These are phyloP conservation scores for Paecilomyces fulvus DNA, from an alignment of 2,329 filamentous ascomycete genomes.

Conservation along the genomic window DNA sequence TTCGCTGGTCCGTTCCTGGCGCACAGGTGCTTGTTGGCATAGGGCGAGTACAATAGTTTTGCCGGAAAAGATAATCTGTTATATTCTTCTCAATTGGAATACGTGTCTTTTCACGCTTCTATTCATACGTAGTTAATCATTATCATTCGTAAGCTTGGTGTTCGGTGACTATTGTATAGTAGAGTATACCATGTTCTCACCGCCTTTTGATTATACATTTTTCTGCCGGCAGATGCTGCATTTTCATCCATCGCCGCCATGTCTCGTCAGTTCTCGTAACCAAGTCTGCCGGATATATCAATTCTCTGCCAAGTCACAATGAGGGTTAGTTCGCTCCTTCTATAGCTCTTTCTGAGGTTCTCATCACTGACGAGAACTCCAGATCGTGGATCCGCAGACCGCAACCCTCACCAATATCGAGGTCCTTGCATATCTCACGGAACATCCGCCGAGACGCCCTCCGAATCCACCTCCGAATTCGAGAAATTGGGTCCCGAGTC, in stretches of 20 bases:
- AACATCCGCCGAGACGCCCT: constrained; percentile 30
- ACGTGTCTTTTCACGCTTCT: not conserved
- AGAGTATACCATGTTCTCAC: not conserved
- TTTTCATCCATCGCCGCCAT: not conserved
- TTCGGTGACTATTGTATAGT: not conserved
- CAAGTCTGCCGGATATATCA: not conserved
- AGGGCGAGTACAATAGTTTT: constrained; percentile 14
- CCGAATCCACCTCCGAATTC: constrained; percentile 30
- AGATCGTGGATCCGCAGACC: constrained; percentile 10
- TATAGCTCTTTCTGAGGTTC: not conserved
- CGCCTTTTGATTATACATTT: not conserved
- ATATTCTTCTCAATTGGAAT: constrained; percentile 1
- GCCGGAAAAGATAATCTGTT: constrained; percentile 13
- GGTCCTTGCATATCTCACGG: constrained; percentile 32
- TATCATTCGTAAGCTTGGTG: not conserved
- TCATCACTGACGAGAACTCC: not conserved
- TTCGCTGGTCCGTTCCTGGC: constrained; percentile 18
- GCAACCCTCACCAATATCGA: constrained; percentile 31
- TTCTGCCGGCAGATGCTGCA: not conserved
- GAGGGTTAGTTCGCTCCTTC: not conserved
- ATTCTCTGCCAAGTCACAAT: not conserved
- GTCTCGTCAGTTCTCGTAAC: not conserved
- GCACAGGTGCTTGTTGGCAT: constrained; percentile 21
- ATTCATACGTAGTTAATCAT: not conserved
- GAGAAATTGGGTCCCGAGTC: constrained; percentile 31